Evolutionary conservation across 345 rosid genomes (phyloP).

Genomic region (Streptanthus diversifolius): DNA sequence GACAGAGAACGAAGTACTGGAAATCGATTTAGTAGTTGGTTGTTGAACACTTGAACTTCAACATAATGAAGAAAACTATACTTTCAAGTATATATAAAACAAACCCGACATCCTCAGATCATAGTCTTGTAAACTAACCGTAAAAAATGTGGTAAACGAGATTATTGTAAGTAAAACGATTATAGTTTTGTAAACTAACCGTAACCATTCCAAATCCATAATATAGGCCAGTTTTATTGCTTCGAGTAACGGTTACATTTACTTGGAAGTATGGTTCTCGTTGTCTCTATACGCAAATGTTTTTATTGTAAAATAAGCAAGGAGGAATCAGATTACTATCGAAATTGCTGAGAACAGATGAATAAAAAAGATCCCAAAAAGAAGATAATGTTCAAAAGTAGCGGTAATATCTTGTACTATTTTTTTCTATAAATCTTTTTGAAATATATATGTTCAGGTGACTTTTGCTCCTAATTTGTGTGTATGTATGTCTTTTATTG

Average conservation of each 20-base stretch:
- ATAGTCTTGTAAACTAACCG: too few relatives aligned
- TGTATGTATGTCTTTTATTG: neutral
- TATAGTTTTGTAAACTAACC: neutral
- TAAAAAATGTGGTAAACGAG: neutral
- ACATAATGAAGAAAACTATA: neutral
- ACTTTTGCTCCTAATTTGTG: conserved; percentile 20
- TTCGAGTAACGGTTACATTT: conserved; percentile 18
- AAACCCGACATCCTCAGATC: neutral
- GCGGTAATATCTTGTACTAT: neutral
- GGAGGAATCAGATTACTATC: neutral
- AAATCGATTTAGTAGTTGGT: neutral
- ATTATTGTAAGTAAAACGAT: neutral
- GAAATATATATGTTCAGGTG: conserved; percentile 14
- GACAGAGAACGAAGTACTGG: neutral
- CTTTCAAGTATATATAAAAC: neutral
- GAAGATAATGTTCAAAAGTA: conserved; percentile 1
- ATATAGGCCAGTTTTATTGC: neutral
- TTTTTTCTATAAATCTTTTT: neutral
- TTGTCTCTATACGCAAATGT: neutral
- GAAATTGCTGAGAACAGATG: neutral
- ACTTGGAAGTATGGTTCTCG: conserved; percentile 22
- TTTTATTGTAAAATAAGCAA: neutral
- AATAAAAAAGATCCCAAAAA: neutral
- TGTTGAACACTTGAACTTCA: neutral
- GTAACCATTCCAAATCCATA: neutral